Evolutionary conservation across 768 basidiomycete genomes (phyloP).

Genomic region (Lactifluus rugatus): DNA sequence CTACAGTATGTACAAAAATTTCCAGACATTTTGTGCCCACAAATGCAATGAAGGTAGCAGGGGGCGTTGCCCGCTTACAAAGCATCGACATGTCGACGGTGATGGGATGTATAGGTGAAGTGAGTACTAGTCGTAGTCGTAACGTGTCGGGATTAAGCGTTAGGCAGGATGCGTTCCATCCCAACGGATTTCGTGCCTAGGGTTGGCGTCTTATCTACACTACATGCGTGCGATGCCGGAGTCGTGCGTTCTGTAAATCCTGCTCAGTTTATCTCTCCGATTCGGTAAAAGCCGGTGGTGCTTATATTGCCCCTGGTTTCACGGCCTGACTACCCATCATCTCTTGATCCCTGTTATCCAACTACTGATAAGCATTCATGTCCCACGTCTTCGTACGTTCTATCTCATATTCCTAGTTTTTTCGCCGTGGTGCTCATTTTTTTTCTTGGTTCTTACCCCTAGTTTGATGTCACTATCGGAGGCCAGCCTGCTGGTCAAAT

Average conservation of each 20-base stretch:
- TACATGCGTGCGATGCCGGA: no score
- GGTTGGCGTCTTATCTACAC: no score
- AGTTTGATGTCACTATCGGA: conserved; percentile 62
- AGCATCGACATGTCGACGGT: no score
- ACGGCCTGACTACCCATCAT: background rate
- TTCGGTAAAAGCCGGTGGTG: conserved; percentile 13
- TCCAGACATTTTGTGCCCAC: no score
- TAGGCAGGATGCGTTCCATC: no score
- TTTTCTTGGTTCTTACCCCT: background rate
- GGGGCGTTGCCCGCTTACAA: background rate
- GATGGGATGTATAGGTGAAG: no score
- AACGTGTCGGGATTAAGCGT: no score
- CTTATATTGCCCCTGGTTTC: conserved; percentile 17
- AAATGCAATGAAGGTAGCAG: background rate
- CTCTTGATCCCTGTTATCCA: conserved; percentile 17
- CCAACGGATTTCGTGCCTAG: no score
- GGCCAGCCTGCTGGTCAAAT: conserved; percentile 41
- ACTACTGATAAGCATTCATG: conserved; percentile 23
- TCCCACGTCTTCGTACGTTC: conserved; percentile 34
- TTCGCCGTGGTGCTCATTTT: background rate
- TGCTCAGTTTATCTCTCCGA: no score
- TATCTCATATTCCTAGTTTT: background rate
- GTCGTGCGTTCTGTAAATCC: no score
- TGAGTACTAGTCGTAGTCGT: no score
- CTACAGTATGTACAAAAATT: no score